Evolutionary conservation across 768 basidiomycete species (phyloP).

Genomic region (Filobasidium wieringae): DNA sequence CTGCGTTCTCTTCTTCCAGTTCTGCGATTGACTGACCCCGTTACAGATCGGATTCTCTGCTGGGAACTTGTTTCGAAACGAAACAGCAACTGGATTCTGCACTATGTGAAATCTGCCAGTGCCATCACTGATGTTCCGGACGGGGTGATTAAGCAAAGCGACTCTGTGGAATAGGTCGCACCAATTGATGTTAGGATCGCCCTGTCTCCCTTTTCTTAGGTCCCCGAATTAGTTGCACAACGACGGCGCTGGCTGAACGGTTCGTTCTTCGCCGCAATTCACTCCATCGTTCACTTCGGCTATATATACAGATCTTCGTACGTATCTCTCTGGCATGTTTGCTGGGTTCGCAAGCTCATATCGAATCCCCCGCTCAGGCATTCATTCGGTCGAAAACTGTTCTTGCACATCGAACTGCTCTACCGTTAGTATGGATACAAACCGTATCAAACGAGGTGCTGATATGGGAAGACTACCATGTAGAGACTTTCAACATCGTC

Average conservation of each 20-base stretch:
- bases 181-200: constrained; percentile 11
- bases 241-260: constrained; percentile 88
- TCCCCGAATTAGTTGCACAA: constrained; percentile 88
- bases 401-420: constrained; percentile 87
- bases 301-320: constrained; percentile 81
- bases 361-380: constrained; percentile 48
- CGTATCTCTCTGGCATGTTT: constrained; percentile 2
- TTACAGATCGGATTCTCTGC: constrained; percentile 66
- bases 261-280: constrained; percentile 93
- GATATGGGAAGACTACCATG: background rate
- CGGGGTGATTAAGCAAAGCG: constrained; percentile 45
- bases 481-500: constrained; percentile 66
- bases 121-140: constrained; percentile 90
- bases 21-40: background rate
- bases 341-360: too few species aligned
- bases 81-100: constrained; percentile 75
- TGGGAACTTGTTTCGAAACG: constrained; percentile 98
- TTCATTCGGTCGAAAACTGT: constrained; percentile 67
- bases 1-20: too few species aligned
- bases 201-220: constrained; percentile 37
- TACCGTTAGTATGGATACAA: constrained; percentile 45
- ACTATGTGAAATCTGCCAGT: constrained; percentile 92
- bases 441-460: background rate
- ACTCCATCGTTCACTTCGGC: constrained; percentile 82
- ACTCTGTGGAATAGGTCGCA: background rate